phyloP scores from a whole-genome alignment of 148 eudicot species.

The Vaccinium myrtillus region DNA sequence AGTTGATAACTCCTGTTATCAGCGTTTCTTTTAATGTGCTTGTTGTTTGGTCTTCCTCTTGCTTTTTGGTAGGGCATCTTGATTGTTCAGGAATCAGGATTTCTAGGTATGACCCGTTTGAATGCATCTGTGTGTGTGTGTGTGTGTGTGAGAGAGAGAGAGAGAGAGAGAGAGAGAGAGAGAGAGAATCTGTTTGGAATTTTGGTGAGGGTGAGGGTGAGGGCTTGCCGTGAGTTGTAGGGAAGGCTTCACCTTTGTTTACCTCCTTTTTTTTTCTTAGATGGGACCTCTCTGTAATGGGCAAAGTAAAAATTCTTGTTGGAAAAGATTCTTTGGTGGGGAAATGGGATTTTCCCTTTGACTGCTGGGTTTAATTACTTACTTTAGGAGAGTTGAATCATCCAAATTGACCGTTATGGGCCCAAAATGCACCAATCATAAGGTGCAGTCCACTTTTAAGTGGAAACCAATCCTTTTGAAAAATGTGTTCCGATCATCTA shows the following conservation, averaged over 20 bases:
- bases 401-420: neutral
- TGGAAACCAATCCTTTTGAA: neutral
- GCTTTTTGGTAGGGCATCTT: conserved; percentile 13
- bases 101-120: neutral
- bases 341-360: neutral
- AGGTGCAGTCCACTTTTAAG: too few species aligned
- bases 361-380: neutral
- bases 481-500: too few species aligned
- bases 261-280: neutral
- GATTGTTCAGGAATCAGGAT: neutral
- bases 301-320: neutral
- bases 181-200: neutral
- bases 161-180: neutral
- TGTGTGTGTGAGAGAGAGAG: neutral
- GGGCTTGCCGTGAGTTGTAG: conserved; percentile 3
- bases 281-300: neutral
- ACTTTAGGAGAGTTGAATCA: neutral
- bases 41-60: neutral
- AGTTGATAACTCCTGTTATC: neutral
- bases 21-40: conserved; percentile 20
- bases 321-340: conserved; percentile 1
- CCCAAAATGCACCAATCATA: neutral
- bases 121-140: neutral
- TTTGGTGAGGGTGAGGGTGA: conserved; percentile 2
- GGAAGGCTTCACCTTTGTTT: conserved; percentile 9